Evolutionary conservation across 2,329 filamentous ascomycete species (phyloP), one percentile per base, ranked within the genome.

Genomic region (Trichoderma citrinoviride): DNA sequence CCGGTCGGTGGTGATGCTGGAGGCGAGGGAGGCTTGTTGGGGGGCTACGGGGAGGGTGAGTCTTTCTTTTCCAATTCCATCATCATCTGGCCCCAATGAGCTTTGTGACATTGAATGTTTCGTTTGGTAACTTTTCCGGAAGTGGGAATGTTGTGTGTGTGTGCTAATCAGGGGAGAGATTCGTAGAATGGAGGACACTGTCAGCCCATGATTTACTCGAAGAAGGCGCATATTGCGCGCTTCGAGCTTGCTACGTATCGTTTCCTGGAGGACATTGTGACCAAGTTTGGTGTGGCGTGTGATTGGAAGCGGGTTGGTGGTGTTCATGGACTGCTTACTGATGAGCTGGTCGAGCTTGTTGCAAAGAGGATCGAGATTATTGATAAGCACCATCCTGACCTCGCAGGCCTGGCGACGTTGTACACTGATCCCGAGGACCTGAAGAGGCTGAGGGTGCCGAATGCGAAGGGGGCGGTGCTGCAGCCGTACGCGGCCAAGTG

Each of bases 31-130:
- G 78, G 90, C 88, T 4, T 93, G 90, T 72, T 93, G 86, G 85
- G 91, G 91, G 19, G 91, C 91, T n/a, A 94, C 90, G 1, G 90
- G 91, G n/a, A 79, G 90, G 72, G 89, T 91, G 72, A 81, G 86
- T 81, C 7, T 37, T 29, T 3, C 12, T 33, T n/a, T n/a, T n/a
- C n/a, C n/a, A n/a, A n/a, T n/a, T n/a, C n/a, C n/a, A n/a, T n/a
- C n/a, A n/a, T n/a, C n/a, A n/a, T n/a, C 27, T 19, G 17, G 6
- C 27, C 40, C 7, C 23, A 7, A 10, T 15, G 29, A n/a, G 27
- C 15, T 19, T 15, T 8, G 55, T 47, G 40, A 19, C n/a, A 46
- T n/a, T n/a, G n/a, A n/a, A n/a, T n/a, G n/a, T n/a, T n/a, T n/a
- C n/a, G n/a, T n/a, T n/a, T 17, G 33, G 12, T 10, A 8, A 7